phyloP scores from a whole-genome alignment of 331 rosid species.

The Quercus lobata region DNA sequence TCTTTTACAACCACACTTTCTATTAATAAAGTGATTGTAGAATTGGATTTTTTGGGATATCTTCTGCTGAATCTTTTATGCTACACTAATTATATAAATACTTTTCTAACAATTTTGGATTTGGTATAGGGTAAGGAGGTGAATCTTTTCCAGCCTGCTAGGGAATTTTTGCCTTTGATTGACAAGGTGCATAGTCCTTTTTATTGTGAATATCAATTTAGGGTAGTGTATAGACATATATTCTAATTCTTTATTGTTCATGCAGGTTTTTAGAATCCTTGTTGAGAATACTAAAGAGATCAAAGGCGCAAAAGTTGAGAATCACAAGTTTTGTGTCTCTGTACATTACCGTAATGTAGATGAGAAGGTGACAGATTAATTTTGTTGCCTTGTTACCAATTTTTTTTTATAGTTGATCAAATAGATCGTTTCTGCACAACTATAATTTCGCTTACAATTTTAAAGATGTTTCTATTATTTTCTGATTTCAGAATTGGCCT shows the following conservation, averaged over 20 bases:
- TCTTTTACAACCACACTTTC: background rate
- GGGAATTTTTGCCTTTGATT: constrained; percentile 77
- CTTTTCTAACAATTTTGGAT: background rate
- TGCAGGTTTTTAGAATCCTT: constrained; percentile 84
- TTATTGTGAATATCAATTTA: background rate
- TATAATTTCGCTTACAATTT: background rate
- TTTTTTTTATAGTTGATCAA: background rate
- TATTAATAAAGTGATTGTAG: background rate
- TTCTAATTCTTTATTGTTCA: background rate
- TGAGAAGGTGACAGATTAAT: constrained; percentile 46
- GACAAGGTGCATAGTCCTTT: constrained; percentile 52
- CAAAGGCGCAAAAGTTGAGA: constrained; percentile 77
- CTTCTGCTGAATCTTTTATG: background rate
- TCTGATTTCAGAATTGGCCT: constrained; percentile 71
- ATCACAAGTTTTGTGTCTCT: constrained; percentile 93
- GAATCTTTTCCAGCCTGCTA: constrained; percentile 89
- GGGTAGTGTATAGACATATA: background rate
- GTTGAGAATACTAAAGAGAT: constrained; percentile 66
- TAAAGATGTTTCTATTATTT: background rate
- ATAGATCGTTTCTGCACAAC: background rate
- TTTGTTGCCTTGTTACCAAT: background rate
- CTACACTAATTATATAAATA: background rate
- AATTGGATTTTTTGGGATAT: background rate
- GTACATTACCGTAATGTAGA: constrained; percentile 97
- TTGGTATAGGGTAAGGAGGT: constrained; percentile 63